These are phyloP conservation scores for Inosperma sp. DNA, from an alignment of 768 basidiomycete species.

Conservation along the genomic window DNA sequence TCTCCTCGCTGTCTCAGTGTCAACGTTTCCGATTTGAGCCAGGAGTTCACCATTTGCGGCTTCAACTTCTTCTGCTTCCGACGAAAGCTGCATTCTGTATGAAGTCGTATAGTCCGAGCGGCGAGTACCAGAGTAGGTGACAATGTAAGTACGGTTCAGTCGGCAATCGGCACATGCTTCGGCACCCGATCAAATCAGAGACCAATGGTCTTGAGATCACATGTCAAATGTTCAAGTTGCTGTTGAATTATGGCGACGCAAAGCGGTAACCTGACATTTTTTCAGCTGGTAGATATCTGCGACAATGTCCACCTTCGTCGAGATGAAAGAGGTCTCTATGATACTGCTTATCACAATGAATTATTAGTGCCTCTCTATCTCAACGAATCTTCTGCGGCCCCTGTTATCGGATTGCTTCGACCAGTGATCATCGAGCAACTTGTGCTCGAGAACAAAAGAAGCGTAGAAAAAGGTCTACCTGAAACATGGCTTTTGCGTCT, in stretches of 20 bases:
- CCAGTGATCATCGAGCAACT: slow-evolving; percentile 54
- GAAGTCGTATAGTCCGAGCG: no score
- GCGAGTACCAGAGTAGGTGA: no score
- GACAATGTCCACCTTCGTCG: slow-evolving; percentile 57
- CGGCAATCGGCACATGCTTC: no score
- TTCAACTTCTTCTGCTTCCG: slow-evolving; percentile 28
- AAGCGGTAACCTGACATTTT: slow-evolving; percentile 37
- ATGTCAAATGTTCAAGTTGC: background rate
- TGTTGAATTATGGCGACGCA: background rate
- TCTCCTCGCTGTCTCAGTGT: slow-evolving; percentile 46
- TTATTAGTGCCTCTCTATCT: slow-evolving; percentile 55
- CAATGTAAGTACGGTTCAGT: no score
- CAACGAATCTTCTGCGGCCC: slow-evolving; percentile 43
- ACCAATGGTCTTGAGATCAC: no score
- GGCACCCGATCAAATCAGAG: no score
- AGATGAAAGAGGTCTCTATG: slow-evolving; percentile 22
- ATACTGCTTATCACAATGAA: slow-evolving; percentile 31
- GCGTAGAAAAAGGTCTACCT: slow-evolving; percentile 21
- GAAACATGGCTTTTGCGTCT: slow-evolving; percentile 40
- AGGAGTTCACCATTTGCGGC: slow-evolving; percentile 33
- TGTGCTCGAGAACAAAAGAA: slow-evolving; percentile 43
- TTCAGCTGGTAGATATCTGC: slow-evolving; percentile 63
- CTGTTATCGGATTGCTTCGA: slow-evolving; percentile 58
- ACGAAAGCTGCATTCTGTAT: slow-evolving; percentile 22
- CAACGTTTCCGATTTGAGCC: slow-evolving; percentile 32